phyloP scores from a whole-genome alignment of 2,329 filamentous ascomycete species.

The Exserohilum turcica region DNA sequence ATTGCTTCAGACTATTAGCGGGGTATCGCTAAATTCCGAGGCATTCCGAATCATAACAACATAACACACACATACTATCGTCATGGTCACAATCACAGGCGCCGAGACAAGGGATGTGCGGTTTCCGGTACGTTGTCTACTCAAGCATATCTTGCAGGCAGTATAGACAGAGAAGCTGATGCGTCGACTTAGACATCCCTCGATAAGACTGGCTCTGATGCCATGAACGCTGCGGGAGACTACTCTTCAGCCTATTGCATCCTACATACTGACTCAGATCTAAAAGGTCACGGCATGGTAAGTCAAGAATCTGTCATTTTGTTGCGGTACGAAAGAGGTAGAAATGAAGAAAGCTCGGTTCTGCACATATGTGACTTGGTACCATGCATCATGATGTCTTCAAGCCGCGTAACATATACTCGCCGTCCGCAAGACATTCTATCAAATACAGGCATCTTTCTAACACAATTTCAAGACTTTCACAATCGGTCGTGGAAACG shows the following conservation, averaged over 20 bases:
- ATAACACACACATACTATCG: slow-evolving; percentile 8
- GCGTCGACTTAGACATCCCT: slow-evolving; percentile 69
- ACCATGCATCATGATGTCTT: too few relatives aligned
- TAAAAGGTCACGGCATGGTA: slow-evolving; percentile 80
- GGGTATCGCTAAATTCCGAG: slow-evolving; percentile 13
- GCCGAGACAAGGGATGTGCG: slow-evolving; percentile 56
- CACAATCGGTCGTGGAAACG: slow-evolving; percentile 87
- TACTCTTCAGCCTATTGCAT: slow-evolving; percentile 97
- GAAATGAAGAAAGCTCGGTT: not conserved
- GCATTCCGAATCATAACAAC: slow-evolving; percentile 11
- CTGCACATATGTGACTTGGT: too few relatives aligned
- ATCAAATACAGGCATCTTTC: not conserved
- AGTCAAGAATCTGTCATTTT: slow-evolving; percentile 49
- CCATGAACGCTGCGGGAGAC: slow-evolving; percentile 93
- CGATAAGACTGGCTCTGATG: slow-evolving; percentile 94
- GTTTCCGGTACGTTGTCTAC: slow-evolving; percentile 50
- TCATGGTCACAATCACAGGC: slow-evolving; percentile 54
- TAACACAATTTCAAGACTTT: slow-evolving; percentile 59
- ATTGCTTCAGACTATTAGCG: slow-evolving; percentile 1
- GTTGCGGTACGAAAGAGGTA: not conserved
- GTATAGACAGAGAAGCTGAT: not conserved
- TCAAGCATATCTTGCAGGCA: not conserved
- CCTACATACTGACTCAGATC: slow-evolving; percentile 75
- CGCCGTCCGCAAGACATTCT: not conserved
- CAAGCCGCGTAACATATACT: not conserved